These are phyloP conservation scores for Mucuna pruriens DNA, from an alignment of 306 rosid genomes.

Conservation along the genomic window DNA sequence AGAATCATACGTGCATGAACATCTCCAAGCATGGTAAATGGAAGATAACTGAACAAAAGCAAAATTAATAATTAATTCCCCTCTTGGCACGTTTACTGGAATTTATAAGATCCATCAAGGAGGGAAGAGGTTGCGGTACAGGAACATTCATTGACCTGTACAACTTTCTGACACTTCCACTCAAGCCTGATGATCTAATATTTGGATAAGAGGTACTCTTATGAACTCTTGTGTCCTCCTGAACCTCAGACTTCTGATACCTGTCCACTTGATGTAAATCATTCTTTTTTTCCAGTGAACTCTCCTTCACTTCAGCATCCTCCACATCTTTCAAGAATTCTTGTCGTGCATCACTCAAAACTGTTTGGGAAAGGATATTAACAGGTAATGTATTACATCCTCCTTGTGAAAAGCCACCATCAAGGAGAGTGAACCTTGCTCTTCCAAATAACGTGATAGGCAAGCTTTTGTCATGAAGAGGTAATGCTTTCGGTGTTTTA, in stretches of 20 bases:
- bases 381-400: slow-evolving; percentile 32
- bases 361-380: slow-evolving; percentile 40
- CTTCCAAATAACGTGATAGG: slow-evolving; percentile 78
- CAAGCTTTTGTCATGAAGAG: slow-evolving; percentile 49
- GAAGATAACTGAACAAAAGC: neutral
- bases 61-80: slow-evolving; percentile 36
- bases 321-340: slow-evolving; percentile 36
- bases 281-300: slow-evolving; percentile 34
- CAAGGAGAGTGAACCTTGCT: slow-evolving; percentile 66
- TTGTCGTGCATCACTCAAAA: slow-evolving; percentile 32
- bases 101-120: slow-evolving; percentile 63
- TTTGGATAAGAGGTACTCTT: slow-evolving; percentile 39
- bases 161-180: slow-evolving; percentile 55
- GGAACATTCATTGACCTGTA: slow-evolving; percentile 76
- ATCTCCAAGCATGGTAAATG: slow-evolving; percentile 20
- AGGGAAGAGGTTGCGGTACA: slow-evolving; percentile 81
- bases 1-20: slow-evolving; percentile 12
- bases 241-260: slow-evolving; percentile 41
- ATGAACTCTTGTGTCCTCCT: slow-evolving; percentile 37
- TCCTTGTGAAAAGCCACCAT: slow-evolving; percentile 44
- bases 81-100: slow-evolving; percentile 65
- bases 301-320: slow-evolving; percentile 43
- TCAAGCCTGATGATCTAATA: slow-evolving; percentile 61
- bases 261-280: slow-evolving; percentile 30
- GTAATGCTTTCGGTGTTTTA: slow-evolving; percentile 38